Conservation (phyloP, 371 early-diverging fungal genomes). For the Cokeromyces recurvatus region DNA sequence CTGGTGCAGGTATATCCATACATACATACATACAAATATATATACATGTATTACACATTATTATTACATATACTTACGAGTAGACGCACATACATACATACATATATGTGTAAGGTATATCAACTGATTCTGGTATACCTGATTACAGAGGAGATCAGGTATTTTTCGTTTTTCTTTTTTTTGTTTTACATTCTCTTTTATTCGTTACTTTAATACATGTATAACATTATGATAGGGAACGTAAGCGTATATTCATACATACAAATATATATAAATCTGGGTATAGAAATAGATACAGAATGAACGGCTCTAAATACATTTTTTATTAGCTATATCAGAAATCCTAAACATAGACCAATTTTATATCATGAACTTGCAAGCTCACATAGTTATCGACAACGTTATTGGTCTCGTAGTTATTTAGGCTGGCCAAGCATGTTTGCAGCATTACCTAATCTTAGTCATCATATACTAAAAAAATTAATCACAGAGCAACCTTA, state of each 20-base stretch:
- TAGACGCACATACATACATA: no score
- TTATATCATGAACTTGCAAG: constrained; percentile 69
- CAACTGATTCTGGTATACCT: constrained; percentile 82
- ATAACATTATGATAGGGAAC: no score
- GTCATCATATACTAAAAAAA: constrained; percentile 59
- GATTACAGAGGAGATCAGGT: constrained; percentile 82
- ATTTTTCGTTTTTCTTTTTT: no score
- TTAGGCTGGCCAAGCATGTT: constrained; percentile 75
- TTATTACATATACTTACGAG: no score
- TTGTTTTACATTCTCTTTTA: no score
- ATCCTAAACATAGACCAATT: constrained; percentile 80
- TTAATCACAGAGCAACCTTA: constrained; percentile 38
- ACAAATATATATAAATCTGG: not conserved
- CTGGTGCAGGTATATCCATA: constrained; percentile 39
- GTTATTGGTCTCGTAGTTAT: constrained; percentile 93
- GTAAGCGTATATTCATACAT: no score
- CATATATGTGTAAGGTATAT: constrained; percentile 46
- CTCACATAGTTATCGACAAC: constrained; percentile 58
- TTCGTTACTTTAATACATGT: no score
- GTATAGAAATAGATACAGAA: not conserved
- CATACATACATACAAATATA: not conserved
- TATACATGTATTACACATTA: no score
- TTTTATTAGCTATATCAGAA: constrained; percentile 52
- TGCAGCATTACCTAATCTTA: constrained; percentile 64
- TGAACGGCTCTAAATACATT: not conserved